Evolutionary conservation across 495 filamentous ascomycete species (phyloP).

Genomic region (Lindgomyces ingoldianus): DNA sequence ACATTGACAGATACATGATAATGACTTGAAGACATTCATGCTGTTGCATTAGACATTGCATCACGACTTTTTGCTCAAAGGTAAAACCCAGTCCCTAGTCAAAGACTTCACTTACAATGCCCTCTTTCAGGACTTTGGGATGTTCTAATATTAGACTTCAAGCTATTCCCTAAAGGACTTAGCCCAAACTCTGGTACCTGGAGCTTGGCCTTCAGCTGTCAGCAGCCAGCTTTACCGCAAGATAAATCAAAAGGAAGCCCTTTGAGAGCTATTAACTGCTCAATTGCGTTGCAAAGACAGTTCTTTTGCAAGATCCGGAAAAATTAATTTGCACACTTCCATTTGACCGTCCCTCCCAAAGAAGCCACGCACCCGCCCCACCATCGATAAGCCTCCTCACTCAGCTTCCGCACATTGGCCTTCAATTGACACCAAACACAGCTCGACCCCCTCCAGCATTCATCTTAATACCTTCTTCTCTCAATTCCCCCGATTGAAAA

Average conservation of each 20-base stretch:
- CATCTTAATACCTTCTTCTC: background rate
- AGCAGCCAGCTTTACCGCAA: background rate
- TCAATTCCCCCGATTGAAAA: background rate
- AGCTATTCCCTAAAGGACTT: background rate
- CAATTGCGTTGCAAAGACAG: background rate
- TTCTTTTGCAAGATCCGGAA: background rate
- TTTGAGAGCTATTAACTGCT: too few relatives aligned
- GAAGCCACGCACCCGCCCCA: constrained; percentile 4
- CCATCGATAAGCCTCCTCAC: constrained; percentile 6
- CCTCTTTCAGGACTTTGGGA: background rate
- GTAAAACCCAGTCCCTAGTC: too few relatives aligned
- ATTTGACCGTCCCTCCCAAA: constrained; percentile 1
- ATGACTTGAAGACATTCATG: too few relatives aligned
- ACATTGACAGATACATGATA: too few relatives aligned
- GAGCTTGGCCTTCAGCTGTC: background rate
- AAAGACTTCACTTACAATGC: too few relatives aligned
- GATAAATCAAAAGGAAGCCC: too few relatives aligned
- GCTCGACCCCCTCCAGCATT: background rate
- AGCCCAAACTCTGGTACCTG: background rate
- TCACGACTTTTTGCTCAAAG: too few relatives aligned
- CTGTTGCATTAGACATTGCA: too few relatives aligned
- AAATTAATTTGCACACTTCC: background rate
- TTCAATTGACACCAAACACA: constrained; percentile 1
- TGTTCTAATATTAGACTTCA: background rate
- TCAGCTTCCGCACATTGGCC: background rate